These are phyloP conservation scores for Cutaneotrichosporon sp. DNA, from an alignment of 1,284 basidiomycete species.

Conservation along the genomic window DNA sequence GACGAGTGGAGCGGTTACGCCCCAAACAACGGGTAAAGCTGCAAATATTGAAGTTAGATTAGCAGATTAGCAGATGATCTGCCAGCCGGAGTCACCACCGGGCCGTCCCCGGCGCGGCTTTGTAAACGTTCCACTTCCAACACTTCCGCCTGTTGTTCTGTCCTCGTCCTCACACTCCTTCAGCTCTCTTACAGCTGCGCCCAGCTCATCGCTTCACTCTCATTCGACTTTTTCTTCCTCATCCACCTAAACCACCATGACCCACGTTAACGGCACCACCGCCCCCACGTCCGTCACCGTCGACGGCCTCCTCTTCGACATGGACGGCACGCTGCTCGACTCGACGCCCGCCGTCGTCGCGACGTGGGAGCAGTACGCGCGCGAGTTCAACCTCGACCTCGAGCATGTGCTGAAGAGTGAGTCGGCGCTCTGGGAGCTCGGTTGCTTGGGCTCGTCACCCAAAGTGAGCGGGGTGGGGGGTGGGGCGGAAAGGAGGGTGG, in stretches of 20 bases:
- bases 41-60: not conserved
- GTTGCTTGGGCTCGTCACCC: no score
- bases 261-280: not conserved
- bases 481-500: no score
- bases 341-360: slow-evolving; percentile 51
- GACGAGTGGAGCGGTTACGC: not conserved
- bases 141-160: not conserved
- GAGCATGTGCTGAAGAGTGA: slow-evolving; percentile 49
- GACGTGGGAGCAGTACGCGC: slow-evolving; percentile 49
- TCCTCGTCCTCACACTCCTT: no score
- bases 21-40: not conserved
- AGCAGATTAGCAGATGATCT: not conserved
- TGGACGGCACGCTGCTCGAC: slow-evolving; percentile 53
- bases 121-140: not conserved
- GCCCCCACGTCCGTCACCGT: slow-evolving; percentile 15
- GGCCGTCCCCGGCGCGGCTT: not conserved
- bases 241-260: slow-evolving; percentile 53
- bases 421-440: slow-evolving; percentile 20
- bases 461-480: no score
- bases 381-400: slow-evolving; percentile 48
- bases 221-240: not conserved
- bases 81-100: not conserved
- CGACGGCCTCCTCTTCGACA: slow-evolving; percentile 45
- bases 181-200: not conserved
- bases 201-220: no score